phyloP scores from a whole-genome alignment of 306 rosid species.

The Bauhinia variegata region DNA sequence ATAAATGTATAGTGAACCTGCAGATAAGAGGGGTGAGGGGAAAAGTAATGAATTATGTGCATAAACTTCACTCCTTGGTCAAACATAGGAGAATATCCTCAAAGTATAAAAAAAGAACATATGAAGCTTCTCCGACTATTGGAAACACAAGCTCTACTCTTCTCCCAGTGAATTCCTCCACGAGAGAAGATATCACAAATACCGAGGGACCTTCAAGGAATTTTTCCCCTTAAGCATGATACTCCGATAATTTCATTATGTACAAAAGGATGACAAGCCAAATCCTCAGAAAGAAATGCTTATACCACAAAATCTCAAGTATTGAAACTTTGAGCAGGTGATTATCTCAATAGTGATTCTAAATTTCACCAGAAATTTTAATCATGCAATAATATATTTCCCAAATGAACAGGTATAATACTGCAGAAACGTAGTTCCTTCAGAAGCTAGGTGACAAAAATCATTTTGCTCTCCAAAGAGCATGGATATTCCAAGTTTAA shows the following conservation, averaged over 20 bases:
- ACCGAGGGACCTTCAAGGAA: background rate
- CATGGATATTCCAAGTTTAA: background rate
- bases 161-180: background rate
- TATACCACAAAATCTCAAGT: background rate
- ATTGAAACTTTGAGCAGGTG: background rate
- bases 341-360: background rate
- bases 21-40: constrained; percentile 17
- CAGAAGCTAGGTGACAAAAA: background rate
- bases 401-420: background rate
- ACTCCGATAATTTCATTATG: background rate
- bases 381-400: background rate
- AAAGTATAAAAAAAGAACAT: background rate
- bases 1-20: constrained; percentile 83
- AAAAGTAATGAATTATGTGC: constrained; percentile 11
- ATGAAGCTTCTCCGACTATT: constrained; percentile 24
- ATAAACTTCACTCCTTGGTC: constrained; percentile 8
- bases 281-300: background rate
- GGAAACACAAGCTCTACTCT: too few species aligned
- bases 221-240: background rate
- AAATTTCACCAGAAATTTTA: background rate
- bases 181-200: background rate
- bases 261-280: background rate
- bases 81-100: background rate
- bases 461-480: background rate
- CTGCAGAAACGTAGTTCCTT: too few species aligned